Evolutionary conservation across 495 filamentous ascomycete species (phyloP).

Genomic region (Patellaria atrata): DNA sequence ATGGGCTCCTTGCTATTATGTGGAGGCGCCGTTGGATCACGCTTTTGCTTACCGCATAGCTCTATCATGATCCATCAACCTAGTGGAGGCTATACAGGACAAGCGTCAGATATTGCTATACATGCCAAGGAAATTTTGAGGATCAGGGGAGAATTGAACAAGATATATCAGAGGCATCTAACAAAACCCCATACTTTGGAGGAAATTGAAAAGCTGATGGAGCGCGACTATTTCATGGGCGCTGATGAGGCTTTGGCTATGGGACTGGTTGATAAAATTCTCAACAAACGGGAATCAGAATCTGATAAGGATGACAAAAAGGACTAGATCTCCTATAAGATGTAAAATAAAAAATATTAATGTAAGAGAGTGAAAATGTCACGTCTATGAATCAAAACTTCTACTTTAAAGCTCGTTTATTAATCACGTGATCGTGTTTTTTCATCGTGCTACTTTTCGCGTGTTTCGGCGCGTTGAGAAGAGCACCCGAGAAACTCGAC

Average conservation of each 20-base stretch:
- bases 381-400: too few species aligned
- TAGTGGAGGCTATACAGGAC: constrained; percentile 76
- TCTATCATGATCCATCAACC: constrained; percentile 97
- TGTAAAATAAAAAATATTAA: too few species aligned
- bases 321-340: too few species aligned
- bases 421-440: too few species aligned
- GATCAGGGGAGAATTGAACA: constrained; percentile 69
- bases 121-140: constrained; percentile 94
- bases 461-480: too few species aligned
- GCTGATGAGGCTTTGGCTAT: constrained; percentile 76
- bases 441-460: too few species aligned
- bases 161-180: constrained; percentile 77
- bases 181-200: constrained; percentile 60
- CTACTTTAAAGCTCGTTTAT: too few species aligned
- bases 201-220: constrained; percentile 88
- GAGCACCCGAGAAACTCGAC: too few species aligned
- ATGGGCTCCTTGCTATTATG: constrained; percentile 87
- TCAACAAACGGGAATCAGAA: constrained; percentile 41
- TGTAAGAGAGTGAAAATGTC: too few species aligned
- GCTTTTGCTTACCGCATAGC: constrained; percentile 80
- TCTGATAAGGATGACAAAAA: constrained; percentile 16
- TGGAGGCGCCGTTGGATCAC: constrained; percentile 70
- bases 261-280: constrained; percentile 82
- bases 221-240: constrained; percentile 87
- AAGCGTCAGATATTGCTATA: constrained; percentile 85